phyloP scores from a whole-genome alignment of 495 filamentous ascomycete genomes.

The Lophium mytilinum region DNA sequence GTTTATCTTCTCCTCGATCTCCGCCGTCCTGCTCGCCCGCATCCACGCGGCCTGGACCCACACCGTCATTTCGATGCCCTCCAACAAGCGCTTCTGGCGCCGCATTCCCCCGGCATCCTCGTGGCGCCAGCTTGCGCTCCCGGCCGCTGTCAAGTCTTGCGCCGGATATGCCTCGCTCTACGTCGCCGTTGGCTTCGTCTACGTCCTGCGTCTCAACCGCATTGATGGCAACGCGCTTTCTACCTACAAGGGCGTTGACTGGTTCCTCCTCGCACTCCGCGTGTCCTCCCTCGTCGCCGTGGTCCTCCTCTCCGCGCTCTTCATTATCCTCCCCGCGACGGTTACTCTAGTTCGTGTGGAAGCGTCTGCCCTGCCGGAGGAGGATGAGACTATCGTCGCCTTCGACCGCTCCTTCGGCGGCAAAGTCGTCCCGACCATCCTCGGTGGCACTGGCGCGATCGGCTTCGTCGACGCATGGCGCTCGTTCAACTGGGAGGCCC shows the following conservation, averaged over 20 bases:
- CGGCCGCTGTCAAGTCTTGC: conserved; percentile 39
- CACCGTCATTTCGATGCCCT: conserved; percentile 51
- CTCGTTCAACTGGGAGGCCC: conserved; percentile 57
- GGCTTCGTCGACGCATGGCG: conserved; percentile 63
- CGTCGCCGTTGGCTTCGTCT: conserved; percentile 22
- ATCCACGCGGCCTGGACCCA: conserved; percentile 53
- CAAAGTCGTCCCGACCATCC: conserved; percentile 40
- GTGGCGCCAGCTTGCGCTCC: conserved; percentile 46
- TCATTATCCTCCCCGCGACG: conserved; percentile 52
- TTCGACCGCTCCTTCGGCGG: conserved; percentile 62
- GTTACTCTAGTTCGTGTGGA: conserved; percentile 62
- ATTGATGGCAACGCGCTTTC: conserved; percentile 18
- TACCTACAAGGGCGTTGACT: conserved; percentile 19
- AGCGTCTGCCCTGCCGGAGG: conserved; percentile 48
- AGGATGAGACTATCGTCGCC: conserved; percentile 65
- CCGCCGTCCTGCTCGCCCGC: conserved; percentile 41
- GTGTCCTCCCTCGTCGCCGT: conserved; percentile 32
- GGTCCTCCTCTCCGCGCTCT: conserved; percentile 33
- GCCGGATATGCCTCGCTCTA: conserved; percentile 32
- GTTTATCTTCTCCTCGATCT: conserved; percentile 34
- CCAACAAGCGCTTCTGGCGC: conserved; percentile 43
- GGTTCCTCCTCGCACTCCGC: conserved; percentile 10
- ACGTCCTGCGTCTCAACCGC: conserved; percentile 18
- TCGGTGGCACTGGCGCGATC: conserved; percentile 61
- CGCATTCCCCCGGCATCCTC: conserved; percentile 40